Percentiles rank a stretch among this genome's conserved stretches.
phyloP scores from a whole-genome alignment of 176 grass and related monocot species.

The Melocanna baccifera region DNA sequence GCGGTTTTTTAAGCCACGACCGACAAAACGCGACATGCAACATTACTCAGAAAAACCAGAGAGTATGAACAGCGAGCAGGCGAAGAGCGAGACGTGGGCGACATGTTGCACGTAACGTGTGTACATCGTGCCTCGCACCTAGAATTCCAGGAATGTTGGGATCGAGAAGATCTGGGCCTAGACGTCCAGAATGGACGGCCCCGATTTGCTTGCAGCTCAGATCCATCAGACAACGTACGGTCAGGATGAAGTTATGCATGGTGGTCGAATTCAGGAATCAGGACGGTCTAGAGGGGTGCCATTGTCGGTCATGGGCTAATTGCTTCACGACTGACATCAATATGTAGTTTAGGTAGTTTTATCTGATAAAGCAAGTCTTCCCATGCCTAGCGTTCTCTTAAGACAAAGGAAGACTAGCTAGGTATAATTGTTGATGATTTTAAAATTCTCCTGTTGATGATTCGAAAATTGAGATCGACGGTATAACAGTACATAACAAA shows the following conservation, averaged over 20 bases:
- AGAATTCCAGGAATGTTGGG: background rate
- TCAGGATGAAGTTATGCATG: background rate
- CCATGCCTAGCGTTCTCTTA: background rate
- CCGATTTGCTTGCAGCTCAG: background rate
- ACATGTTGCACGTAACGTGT: background rate
- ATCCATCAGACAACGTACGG: background rate
- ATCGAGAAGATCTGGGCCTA: background rate
- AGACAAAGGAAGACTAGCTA: conserved; percentile 2
- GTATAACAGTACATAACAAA: background rate
- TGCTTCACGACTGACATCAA: background rate
- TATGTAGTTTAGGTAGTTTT: background rate
- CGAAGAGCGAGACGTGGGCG: background rate
- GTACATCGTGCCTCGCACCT: background rate
- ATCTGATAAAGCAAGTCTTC: background rate
- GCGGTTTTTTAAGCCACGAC: background rate
- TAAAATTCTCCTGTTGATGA: background rate
- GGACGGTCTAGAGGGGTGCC: background rate
- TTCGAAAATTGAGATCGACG: background rate
- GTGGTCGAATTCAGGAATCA: background rate
- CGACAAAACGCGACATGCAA: conserved; percentile 20
- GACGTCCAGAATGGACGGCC: background rate
- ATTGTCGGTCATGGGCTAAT: background rate
- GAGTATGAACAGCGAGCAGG: background rate
- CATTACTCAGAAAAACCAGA: background rate
- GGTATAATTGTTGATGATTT: background rate